Conservation (phyloP, 331 rosid species). For the Cydonia oblonga region DNA sequence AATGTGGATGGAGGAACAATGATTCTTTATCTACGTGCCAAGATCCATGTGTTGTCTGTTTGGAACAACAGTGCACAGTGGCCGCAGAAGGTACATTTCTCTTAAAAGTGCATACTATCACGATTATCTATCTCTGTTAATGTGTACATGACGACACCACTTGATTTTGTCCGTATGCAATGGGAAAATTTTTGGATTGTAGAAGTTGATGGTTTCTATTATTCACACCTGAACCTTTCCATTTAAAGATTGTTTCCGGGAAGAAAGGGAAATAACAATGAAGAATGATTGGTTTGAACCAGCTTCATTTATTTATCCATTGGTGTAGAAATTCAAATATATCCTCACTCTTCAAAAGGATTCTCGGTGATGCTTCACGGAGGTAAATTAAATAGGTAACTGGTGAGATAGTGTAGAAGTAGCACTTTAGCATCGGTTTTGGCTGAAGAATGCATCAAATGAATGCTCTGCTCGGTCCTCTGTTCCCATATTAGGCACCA, state of each 20-base stretch:
- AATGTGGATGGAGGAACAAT: slow-evolving; percentile 69
- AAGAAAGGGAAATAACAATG: not conserved
- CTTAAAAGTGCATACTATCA: not conserved
- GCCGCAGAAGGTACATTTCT: slow-evolving; percentile 71
- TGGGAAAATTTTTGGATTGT: not conserved
- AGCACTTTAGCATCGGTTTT: not conserved
- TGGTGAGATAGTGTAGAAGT: not conserved
- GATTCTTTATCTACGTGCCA: slow-evolving; percentile 46
- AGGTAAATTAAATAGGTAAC: not conserved
- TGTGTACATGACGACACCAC: not conserved
- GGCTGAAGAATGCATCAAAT: not conserved
- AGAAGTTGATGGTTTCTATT: not conserved
- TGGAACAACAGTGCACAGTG: slow-evolving; percentile 84
- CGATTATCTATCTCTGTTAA: not conserved
- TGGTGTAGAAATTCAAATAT: not conserved
- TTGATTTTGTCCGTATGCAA: not conserved
- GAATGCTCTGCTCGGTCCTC: not conserved
- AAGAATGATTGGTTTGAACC: not conserved
- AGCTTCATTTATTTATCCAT: not conserved
- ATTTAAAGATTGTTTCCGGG: not conserved
- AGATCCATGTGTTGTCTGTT: slow-evolving; percentile 91
- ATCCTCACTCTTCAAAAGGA: not conserved
- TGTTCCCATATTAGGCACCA: not conserved
- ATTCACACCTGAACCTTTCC: not conserved
- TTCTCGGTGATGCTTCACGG: not conserved